Conservation (phyloP, 2,329 filamentous ascomycete genomes). For the Tricladium varicosporioides region DNA sequence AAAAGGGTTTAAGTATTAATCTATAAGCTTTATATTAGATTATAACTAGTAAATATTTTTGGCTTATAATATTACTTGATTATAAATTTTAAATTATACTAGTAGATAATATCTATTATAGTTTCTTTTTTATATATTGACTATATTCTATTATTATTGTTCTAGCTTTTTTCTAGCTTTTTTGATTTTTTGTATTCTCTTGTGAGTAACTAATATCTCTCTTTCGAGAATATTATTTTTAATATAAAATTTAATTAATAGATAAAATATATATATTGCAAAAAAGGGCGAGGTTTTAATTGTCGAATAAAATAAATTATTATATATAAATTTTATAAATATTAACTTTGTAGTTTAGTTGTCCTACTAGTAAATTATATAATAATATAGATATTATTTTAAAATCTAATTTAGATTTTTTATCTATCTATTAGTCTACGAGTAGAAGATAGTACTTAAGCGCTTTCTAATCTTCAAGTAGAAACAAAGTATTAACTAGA, state of each 20-base stretch:
- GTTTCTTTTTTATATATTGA: too few species aligned
- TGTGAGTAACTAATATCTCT: background rate
- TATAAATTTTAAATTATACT: background rate
- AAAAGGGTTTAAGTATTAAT: too few species aligned
- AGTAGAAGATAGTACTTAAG: background rate
- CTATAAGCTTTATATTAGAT: too few species aligned
- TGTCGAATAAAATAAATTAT: constrained; percentile 1
- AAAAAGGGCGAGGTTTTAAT: too few species aligned
- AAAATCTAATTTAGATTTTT: constrained; percentile 3
- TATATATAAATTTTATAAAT: constrained; percentile 3
- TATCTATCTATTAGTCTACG: constrained; percentile 2
- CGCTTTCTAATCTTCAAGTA: background rate
- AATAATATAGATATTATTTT: background rate
- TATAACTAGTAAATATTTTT: constrained; percentile 5
- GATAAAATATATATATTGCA: too few species aligned
- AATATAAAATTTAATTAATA: background rate
- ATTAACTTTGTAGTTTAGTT: constrained; percentile 1
- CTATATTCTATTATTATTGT: too few species aligned
- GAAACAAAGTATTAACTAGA: too few species aligned
- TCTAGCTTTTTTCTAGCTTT: too few species aligned
- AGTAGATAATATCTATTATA: too few species aligned
- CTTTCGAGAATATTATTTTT: background rate
- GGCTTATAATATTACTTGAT: background rate
- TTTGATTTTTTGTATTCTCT: too few species aligned
- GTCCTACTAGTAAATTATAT: constrained; percentile 1